Evolutionary conservation across 192 early-diverging fungal species (phyloP).

Genomic region (Coemansia sp.): DNA sequence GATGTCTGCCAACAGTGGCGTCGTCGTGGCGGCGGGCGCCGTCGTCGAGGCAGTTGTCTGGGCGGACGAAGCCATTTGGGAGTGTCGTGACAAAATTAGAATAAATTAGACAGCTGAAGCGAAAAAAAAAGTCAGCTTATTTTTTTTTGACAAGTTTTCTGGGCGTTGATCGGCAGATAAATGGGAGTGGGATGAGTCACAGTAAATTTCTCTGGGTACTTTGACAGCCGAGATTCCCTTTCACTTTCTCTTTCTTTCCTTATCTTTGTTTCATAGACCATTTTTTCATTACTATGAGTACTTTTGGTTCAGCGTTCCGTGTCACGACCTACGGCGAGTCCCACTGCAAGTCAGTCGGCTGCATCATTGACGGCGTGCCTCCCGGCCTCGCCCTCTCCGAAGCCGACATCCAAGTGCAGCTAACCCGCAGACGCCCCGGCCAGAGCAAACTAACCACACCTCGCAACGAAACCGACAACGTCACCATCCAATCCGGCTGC

Average conservation of each 20-base stretch:
- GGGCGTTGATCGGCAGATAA: too few relatives aligned
- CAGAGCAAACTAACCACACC: slow-evolving; percentile 96
- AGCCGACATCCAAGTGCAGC: slow-evolving; percentile 87
- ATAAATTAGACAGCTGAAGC: background rate
- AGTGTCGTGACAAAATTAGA: background rate
- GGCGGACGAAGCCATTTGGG: slow-evolving; percentile 13
- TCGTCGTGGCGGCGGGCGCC: background rate
- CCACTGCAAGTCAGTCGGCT: slow-evolving; percentile 97
- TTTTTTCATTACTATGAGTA: slow-evolving; percentile 59
- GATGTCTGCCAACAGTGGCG: slow-evolving; percentile 27
- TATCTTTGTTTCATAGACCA: background rate
- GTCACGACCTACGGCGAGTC: slow-evolving; percentile 98
- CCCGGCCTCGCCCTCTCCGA: slow-evolving; percentile 91
- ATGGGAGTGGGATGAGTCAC: background rate
- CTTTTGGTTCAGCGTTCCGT: slow-evolving; percentile 81
- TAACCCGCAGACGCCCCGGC: slow-evolving; percentile 90
- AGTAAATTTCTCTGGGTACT: background rate
- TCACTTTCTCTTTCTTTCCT: background rate
- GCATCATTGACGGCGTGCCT: slow-evolving; percentile 93
- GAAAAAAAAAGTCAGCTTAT: background rate
- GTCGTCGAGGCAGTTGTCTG: background rate
- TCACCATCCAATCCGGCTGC: slow-evolving; percentile 88
- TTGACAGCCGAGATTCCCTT: too few relatives aligned
- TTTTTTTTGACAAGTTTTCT: background rate
- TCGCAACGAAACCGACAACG: slow-evolving; percentile 93